Conservation (phyloP, 345 rosid genomes). For the Aquilaria yunnanensis region DNA sequence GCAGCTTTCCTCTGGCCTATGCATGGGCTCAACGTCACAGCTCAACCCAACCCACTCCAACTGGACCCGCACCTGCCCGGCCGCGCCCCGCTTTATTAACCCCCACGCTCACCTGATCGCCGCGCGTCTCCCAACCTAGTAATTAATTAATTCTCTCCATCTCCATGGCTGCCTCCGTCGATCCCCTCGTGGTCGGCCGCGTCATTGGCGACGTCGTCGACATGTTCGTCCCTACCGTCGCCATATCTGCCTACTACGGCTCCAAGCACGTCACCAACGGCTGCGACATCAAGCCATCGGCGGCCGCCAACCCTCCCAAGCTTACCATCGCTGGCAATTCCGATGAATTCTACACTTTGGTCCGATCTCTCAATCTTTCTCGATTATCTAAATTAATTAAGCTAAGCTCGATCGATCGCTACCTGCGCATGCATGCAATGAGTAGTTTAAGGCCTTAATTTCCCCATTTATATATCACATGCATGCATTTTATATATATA, state of each 20-base stretch:
- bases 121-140: too few species aligned
- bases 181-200: conserved; percentile 79
- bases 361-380: conserved; percentile 9
- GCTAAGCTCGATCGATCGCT: not conserved
- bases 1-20: too few species aligned
- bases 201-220: conserved; percentile 86
- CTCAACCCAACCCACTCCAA: too few species aligned
- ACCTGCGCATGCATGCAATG: conserved; percentile 3
- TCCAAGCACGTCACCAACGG: conserved; percentile 76
- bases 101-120: too few species aligned
- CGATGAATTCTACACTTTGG: conserved; percentile 66
- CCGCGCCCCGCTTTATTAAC: too few species aligned
- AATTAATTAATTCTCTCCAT: too few species aligned
- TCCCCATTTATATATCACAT: too few species aligned
- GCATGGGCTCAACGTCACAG: too few species aligned
- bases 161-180: conserved; percentile 63
- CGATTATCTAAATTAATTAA: not conserved
- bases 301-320: conserved; percentile 47
- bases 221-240: conserved; percentile 64
- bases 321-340: conserved; percentile 56
- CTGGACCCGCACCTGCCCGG: too few species aligned
- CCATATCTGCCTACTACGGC: conserved; percentile 57
- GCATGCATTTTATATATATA: too few species aligned
- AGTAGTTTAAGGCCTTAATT: too few species aligned
- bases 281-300: conserved; percentile 81